Percentiles rank a stretch among this genome's conserved stretches.
Evolutionary conservation across 78 protist genomes (phyloP).

Genomic region (Pelomyxa schiedti): DNA sequence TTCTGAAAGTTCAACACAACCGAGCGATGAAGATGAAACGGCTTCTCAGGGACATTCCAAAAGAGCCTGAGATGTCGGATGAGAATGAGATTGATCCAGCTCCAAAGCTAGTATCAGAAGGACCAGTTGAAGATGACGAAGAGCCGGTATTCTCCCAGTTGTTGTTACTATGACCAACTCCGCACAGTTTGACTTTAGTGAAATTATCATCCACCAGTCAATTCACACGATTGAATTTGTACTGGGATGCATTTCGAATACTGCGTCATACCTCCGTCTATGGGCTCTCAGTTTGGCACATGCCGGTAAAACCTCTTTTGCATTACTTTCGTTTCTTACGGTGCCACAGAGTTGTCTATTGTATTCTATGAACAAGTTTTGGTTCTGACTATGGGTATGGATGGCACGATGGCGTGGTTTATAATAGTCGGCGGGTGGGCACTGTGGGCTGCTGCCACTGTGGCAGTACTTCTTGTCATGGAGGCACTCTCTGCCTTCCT

Average conservation of each 20-base stretch:
- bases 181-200: constrained; percentile 81
- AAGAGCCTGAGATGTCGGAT: not conserved
- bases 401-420: no score
- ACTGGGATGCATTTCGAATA: constrained; percentile 95
- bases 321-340: not conserved
- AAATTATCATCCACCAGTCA: constrained; percentile 68
- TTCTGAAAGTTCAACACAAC: no score
- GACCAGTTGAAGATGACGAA: constrained; percentile 38
- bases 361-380: constrained; percentile 65
- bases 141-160: no score
- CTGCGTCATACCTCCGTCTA: constrained; percentile 99
- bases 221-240: constrained; percentile 99
- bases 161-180: no score
- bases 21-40: not conserved
- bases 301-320: constrained; percentile 49
- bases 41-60: not conserved
- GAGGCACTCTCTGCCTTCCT: constrained; percentile 98
- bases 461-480: constrained; percentile 92
- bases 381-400: not conserved
- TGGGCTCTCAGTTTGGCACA: constrained; percentile 99
- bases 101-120: not conserved
- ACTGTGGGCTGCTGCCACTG: constrained; percentile 81
- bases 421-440: constrained; percentile 28
- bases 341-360: constrained; percentile 4
- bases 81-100: not conserved